Evolutionary conservation across 371 early-diverging fungal genomes (phyloP), one percentile per base, ranked within the genome.

Genomic region (Mucor plumbeus): DNA sequence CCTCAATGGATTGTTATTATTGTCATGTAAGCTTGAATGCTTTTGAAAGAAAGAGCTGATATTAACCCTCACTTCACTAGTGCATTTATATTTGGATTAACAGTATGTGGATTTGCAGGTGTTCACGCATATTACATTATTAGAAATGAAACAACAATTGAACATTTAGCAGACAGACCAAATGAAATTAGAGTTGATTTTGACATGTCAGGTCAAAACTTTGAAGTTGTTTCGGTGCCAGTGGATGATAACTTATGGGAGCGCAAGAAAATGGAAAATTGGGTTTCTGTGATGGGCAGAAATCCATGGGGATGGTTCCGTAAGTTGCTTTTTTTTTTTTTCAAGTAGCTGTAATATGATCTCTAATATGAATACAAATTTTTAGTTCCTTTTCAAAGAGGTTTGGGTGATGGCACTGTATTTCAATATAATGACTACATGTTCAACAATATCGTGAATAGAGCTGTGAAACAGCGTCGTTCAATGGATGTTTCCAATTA

Each of bases 81-180:
- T 11, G 77, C 73, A 9, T 82, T 81, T 57, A 50, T 82, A 17
- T 75, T 80, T 53, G 84, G 80, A 8, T 68, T 82, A 62, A 76
- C 82, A 3, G 57, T 85, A 7, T 64, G 74, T 15, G 85, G 83
- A 17, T 77, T 88, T 63, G 74, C 82, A 48, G 77, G 75, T 5
- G 72, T 83, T 14, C 88, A 88, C 65, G 64, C 69, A 7, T 74
- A 78, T 7, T 83, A 85, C 47, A 88, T 88, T 21, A 55, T 85
- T 8, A 53, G 73, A 50, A 88, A 88, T 62, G 73, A 79, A 44
- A 85, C 88, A 0, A 88, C 88, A 0, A 86, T 88, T 31, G 88
- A 88, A 61, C 80, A 82, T 59, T 75, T 86, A 13, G 64, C 72
- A 13, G 79, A 79, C 14, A 81, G 85, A 21, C 65, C 67, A 13